These are phyloP conservation scores for Alloascoidea africana DNA, from an alignment of 805 yeast species.

Conservation along the genomic window DNA sequence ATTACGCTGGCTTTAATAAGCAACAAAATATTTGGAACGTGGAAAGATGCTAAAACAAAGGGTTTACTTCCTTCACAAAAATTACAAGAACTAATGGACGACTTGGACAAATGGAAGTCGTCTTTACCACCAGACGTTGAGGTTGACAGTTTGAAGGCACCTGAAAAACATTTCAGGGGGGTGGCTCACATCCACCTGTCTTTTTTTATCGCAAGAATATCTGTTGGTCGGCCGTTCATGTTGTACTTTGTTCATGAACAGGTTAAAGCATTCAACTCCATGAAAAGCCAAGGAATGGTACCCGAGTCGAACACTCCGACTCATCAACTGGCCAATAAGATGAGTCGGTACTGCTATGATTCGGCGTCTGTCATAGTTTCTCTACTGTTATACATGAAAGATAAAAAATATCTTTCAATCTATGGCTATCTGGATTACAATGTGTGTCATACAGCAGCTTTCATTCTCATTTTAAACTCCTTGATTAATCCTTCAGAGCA, in stretches of 20 bases:
- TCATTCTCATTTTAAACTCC: neutral
- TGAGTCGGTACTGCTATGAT: constrained; percentile 1
- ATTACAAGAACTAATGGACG: neutral
- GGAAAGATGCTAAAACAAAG: neutral
- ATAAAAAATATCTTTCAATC: neutral
- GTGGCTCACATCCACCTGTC: neutral
- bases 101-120: neutral
- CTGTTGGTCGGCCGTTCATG: neutral
- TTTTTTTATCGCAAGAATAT: neutral
- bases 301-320: neutral
- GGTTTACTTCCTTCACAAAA: neutral
- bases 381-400: neutral
- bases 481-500: neutral
- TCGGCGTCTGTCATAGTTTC: neutral
- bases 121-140: neutral
- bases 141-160: neutral
- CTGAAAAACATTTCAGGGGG: neutral
- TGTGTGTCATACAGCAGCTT: neutral
- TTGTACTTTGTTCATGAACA: neutral
- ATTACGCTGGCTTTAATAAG: neutral
- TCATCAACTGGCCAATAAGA: neutral
- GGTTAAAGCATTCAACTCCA: too few relatives aligned
- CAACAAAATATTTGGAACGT: neutral
- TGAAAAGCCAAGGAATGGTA: neutral
- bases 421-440: neutral